Conservation (phyloP, 345 rosid species). For the Dipteronia sinensis region DNA sequence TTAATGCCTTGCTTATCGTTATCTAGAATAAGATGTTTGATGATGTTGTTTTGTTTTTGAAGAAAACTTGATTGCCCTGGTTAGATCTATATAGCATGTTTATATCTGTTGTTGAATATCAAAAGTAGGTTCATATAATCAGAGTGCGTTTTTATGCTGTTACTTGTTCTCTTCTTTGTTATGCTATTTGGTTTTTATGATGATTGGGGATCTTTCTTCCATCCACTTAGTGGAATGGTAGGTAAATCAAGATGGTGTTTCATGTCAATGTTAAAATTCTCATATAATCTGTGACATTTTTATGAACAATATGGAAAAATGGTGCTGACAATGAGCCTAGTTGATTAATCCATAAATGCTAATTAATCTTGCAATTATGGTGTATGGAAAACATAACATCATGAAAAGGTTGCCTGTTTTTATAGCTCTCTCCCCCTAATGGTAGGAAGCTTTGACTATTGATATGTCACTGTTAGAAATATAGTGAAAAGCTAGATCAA, state of each 20-base stretch:
- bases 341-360: background rate
- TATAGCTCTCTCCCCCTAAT: background rate
- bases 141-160: background rate
- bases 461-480: background rate
- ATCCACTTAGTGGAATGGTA: background rate
- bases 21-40: background rate
- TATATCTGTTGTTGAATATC: background rate
- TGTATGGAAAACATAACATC: background rate
- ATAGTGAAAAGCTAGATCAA: background rate
- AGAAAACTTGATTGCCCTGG: background rate
- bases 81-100: background rate
- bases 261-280: background rate
- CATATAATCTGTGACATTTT: background rate
- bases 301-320: background rate
- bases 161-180: background rate
- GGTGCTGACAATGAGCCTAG: background rate
- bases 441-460: background rate
- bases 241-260: background rate
- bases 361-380: background rate
- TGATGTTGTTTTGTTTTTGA: constrained; percentile 1
- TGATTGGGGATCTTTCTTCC: background rate
- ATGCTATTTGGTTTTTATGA: background rate
- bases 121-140: background rate
- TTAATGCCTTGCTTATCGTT: background rate
- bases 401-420: background rate